These are phyloP conservation scores for Didymella lethalis DNA, from an alignment of 2,329 filamentous ascomycete species.

Conservation along the genomic window DNA sequence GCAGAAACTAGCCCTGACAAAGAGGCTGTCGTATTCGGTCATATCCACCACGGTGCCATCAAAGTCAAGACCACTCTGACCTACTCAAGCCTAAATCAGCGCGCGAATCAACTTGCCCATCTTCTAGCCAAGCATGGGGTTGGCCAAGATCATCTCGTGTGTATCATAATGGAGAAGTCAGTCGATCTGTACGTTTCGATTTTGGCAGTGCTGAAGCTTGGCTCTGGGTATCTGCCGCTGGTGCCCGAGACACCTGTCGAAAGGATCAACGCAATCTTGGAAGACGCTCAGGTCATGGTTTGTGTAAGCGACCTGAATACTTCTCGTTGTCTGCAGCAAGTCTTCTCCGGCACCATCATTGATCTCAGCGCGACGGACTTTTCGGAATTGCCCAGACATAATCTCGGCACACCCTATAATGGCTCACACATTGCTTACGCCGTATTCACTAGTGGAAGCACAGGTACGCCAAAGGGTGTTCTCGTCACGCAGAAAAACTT, in stretches of 20 bases:
- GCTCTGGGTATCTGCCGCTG: slow-evolving; percentile 81
- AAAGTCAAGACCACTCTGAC: slow-evolving; percentile 59
- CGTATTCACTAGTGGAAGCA: slow-evolving; percentile 85
- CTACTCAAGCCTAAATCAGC: slow-evolving; percentile 69
- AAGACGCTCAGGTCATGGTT: slow-evolving; percentile 63
- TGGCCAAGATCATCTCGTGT: slow-evolving; percentile 66
- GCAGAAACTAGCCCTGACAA: slow-evolving; percentile 60
- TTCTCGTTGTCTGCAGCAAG: slow-evolving; percentile 17
- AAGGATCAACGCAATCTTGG: slow-evolving; percentile 68
- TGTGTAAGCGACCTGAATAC: slow-evolving; percentile 53
- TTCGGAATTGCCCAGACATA: slow-evolving; percentile 43
- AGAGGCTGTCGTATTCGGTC: slow-evolving; percentile 70
- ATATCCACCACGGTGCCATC: slow-evolving; percentile 51
- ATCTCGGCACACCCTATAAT: slow-evolving; percentile 51
- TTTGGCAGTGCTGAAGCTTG: slow-evolving; percentile 75
- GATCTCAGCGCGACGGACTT: slow-evolving; percentile 46
- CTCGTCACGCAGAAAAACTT: slow-evolving; percentile 78
- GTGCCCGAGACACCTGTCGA: slow-evolving; percentile 73
- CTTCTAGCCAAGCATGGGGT: slow-evolving; percentile 60
- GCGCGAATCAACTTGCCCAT: slow-evolving; percentile 70
- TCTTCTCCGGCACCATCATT: slow-evolving; percentile 27
- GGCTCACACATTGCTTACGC: slow-evolving; percentile 72
- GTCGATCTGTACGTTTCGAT: slow-evolving; percentile 75
- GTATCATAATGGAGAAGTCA: slow-evolving; percentile 80
- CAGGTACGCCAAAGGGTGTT: slow-evolving; percentile 81